These are phyloP conservation scores for Amphicarpaea edgeworthii DNA, from an alignment of 306 rosid genomes.

Conservation along the genomic window DNA sequence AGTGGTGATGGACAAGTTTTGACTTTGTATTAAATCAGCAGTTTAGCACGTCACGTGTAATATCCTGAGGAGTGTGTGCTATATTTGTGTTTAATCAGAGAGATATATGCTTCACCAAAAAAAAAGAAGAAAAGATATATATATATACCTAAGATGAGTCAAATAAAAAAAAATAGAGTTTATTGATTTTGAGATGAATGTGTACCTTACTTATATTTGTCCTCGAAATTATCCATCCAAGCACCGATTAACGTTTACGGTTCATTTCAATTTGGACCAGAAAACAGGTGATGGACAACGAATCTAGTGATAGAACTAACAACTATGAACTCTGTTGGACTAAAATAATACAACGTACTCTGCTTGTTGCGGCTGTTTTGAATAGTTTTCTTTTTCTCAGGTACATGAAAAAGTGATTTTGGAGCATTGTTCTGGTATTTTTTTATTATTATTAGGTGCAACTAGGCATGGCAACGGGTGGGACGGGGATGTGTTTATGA, in stretches of 20 bases:
- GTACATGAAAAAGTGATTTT: constrained; percentile 31
- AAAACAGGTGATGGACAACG: constrained; percentile 27
- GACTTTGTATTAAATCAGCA: neutral
- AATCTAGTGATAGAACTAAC: neutral
- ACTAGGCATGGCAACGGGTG: no score
- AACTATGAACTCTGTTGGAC: neutral
- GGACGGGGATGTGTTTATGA: no score
- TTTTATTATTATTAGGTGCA: neutral
- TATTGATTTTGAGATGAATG: constrained; percentile 12
- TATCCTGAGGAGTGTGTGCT: no score
- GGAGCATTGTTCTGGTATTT: neutral
- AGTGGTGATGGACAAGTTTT: neutral
- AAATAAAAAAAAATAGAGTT: neutral
- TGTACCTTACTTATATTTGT: neutral
- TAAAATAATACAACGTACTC: neutral
- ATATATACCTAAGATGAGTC: no score
- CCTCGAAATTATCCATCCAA: constrained; percentile 1
- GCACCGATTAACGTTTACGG: constrained; percentile 5
- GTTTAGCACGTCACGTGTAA: neutral
- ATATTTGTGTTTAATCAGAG: no score
- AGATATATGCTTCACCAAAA: no score
- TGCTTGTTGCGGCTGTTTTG: constrained; percentile 18
- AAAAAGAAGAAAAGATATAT: no score
- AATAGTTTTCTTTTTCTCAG: constrained; percentile 10
- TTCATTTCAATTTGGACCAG: neutral